Conservation (phyloP, 306 rosid genomes). For the Cicer chorassanicum region DNA sequence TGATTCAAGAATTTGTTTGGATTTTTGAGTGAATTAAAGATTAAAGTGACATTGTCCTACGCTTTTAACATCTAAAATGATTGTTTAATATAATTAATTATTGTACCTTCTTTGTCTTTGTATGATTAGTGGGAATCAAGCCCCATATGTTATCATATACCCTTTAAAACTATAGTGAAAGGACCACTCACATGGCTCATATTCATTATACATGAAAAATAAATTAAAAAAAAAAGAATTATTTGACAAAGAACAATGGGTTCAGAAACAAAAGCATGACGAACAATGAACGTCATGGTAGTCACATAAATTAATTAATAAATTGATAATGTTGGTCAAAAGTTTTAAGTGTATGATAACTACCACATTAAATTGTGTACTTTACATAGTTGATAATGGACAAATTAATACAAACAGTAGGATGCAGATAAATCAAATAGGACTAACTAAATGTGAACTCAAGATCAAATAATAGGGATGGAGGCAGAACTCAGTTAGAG, state of each 20-base stretch:
- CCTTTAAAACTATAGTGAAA: slow-evolving; percentile 42
- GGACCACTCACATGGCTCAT: slow-evolving; percentile 59
- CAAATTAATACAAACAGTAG: slow-evolving; percentile 40
- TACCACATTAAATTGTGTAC: slow-evolving; percentile 41
- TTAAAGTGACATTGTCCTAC: too few relatives aligned
- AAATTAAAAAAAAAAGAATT: not conserved
- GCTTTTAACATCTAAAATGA: too few relatives aligned
- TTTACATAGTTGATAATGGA: slow-evolving; percentile 43
- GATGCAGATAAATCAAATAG: slow-evolving; percentile 37
- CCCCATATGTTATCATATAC: slow-evolving; percentile 47
- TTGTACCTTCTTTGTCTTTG: slow-evolving; percentile 46
- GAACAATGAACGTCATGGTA: slow-evolving; percentile 43
- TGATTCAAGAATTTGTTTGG: too few relatives aligned
- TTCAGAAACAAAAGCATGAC: slow-evolving; percentile 19
- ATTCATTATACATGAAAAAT: not conserved
- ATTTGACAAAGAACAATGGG: not conserved
- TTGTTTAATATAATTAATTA: too few relatives aligned
- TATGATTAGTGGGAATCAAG: slow-evolving; percentile 46
- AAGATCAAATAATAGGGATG: slow-evolving; percentile 7
- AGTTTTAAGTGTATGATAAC: slow-evolving; percentile 40
- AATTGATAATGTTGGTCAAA: slow-evolving; percentile 45
- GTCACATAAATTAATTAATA: not conserved
- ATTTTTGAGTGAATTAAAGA: too few relatives aligned
- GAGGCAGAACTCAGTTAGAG: slow-evolving; percentile 10
- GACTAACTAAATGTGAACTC: slow-evolving; percentile 19